Conservation (phyloP, 2,329 filamentous ascomycete genomes). For the Zalaria sp. region DNA sequence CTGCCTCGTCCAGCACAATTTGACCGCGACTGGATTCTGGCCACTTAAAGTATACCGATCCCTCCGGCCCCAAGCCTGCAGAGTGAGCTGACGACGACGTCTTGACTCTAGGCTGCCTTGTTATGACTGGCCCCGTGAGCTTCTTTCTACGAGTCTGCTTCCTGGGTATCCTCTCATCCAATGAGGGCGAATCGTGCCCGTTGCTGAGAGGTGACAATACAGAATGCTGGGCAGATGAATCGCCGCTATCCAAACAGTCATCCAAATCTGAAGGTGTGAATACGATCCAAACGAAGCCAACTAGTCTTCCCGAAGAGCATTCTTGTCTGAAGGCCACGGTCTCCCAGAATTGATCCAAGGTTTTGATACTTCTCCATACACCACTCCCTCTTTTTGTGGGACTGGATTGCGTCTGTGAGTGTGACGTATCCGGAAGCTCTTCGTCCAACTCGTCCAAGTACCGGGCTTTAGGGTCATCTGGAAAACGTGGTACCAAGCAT, state of each 20-base stretch:
- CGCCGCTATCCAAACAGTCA: too few species aligned
- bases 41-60: conserved; percentile 54
- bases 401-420: conserved; percentile 17
- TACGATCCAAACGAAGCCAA: conserved; percentile 90
- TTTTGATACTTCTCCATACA: conserved; percentile 71
- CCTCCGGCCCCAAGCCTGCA: conserved; percentile 35
- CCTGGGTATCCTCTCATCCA: neutral
- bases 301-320: conserved; percentile 80
- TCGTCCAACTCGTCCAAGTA: conserved; percentile 84
- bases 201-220: too few species aligned
- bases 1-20: conserved; percentile 46
- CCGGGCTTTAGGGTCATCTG: conserved; percentile 87
- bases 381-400: conserved; percentile 38
- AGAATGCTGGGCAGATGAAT: too few species aligned
- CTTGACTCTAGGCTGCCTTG: conserved; percentile 50
- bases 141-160: conserved; percentile 25
- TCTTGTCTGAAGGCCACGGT: conserved; percentile 96
- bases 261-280: conserved; percentile 40
- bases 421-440: conserved; percentile 43
- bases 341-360: conserved; percentile 92
- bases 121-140: conserved; percentile 45
- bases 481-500: conserved; percentile 78
- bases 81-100: conserved; percentile 25
- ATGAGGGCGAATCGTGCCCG: too few species aligned
- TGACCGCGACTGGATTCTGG: conserved; percentile 46